phyloP scores from a whole-genome alignment of 352 stramenopile species.

The Globisporangium cylindrosporum region DNA sequence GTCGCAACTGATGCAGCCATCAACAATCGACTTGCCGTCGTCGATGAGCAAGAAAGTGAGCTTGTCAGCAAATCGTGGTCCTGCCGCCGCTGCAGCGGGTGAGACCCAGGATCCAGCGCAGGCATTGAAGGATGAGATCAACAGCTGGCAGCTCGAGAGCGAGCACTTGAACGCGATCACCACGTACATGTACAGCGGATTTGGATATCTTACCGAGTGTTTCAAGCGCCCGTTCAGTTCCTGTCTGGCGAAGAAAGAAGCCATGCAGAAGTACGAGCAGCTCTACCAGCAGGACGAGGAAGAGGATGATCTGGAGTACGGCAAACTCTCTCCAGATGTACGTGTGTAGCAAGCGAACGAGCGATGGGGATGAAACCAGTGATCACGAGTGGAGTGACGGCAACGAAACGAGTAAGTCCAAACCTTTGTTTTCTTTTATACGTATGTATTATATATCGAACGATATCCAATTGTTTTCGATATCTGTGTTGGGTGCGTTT shows the following conservation, averaged over 20 bases:
- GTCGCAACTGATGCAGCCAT: constrained; percentile 57
- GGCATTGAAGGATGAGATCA: constrained; percentile 45
- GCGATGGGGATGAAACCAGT: background rate
- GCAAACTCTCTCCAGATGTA: constrained; percentile 4
- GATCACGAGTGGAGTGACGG: background rate
- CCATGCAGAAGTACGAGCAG: constrained; percentile 19
- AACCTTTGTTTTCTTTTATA: background rate
- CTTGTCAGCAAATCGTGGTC: background rate
- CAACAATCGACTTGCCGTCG: constrained; percentile 47
- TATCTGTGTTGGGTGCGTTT: background rate
- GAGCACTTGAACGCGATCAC: constrained; percentile 7
- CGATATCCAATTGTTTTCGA: background rate
- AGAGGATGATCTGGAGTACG: constrained; percentile 14
- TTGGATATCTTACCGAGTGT: constrained; percentile 6
- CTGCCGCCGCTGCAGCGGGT: constrained; percentile 24
- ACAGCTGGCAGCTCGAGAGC: constrained; percentile 32
- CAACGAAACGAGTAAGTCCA: background rate
- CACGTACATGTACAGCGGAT: background rate
- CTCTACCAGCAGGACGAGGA: constrained; percentile 19
- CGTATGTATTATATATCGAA: constrained; percentile 10
- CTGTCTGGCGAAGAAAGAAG: constrained; percentile 13
- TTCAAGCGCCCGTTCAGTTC: constrained; percentile 14
- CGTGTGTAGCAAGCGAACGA: background rate
- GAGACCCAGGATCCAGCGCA: constrained; percentile 30
- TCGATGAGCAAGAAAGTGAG: constrained; percentile 24